phyloP scores from a whole-genome alignment of 1,139 yeast genomes.

The Debaryomyces sp. region DNA sequence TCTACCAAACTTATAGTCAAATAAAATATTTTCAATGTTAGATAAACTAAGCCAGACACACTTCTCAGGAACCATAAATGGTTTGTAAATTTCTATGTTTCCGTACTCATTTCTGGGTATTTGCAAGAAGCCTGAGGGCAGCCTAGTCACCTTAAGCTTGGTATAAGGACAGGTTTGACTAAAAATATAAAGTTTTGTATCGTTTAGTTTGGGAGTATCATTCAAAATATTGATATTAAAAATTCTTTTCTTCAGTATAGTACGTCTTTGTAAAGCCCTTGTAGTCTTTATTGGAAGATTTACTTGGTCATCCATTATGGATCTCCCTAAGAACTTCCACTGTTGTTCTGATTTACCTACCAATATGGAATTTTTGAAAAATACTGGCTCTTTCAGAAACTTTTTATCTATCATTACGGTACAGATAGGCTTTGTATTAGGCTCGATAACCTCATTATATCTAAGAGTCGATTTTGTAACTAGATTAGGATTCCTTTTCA shows the following conservation, averaged over 20 bases:
- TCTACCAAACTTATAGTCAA: conserved; percentile 13
- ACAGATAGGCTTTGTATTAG: conserved; percentile 19
- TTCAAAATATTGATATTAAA: conserved; percentile 23
- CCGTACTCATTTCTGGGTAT: conserved; percentile 38
- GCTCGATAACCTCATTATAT: conserved; percentile 31
- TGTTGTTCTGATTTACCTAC: conserved; percentile 41
- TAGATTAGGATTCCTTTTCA: conserved; percentile 36
- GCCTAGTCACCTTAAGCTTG: conserved; percentile 15
- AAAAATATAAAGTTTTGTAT: conserved; percentile 29
- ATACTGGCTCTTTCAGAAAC: conserved; percentile 20
- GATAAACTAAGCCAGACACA: conserved; percentile 34
- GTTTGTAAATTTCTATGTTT: conserved; percentile 36
- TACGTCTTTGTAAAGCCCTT: conserved; percentile 25
- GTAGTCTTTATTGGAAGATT: conserved; percentile 25
- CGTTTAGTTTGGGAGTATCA: conserved; percentile 23
- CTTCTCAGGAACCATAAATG: conserved; percentile 35
- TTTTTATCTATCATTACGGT: conserved; percentile 16
- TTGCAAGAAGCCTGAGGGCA: conserved; percentile 11
- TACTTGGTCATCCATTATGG: conserved; percentile 25
- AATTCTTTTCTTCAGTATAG: conserved; percentile 24
- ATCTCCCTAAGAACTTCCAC: conserved; percentile 44
- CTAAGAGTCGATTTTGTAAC: conserved; percentile 28
- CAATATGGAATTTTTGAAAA: conserved; percentile 25
- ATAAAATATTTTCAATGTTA: conserved; percentile 26
- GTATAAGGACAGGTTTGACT: conserved; percentile 35